These are phyloP conservation scores for Neltuma alba DNA, from an alignment of 306 rosid genomes.

Conservation along the genomic window DNA sequence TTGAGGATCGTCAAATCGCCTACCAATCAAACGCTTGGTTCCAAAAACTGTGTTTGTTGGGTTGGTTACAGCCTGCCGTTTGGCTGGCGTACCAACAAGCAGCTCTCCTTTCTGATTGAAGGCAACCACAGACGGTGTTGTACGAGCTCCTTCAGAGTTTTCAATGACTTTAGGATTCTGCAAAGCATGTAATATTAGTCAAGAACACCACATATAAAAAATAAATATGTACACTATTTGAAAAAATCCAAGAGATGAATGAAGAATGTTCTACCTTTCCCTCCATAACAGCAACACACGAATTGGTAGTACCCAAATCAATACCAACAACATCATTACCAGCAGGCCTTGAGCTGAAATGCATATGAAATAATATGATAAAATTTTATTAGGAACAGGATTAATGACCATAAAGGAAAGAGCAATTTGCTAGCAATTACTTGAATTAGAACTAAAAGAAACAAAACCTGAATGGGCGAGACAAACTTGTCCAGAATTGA, in stretches of 20 bases:
- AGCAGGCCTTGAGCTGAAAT: background rate
- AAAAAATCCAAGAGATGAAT: background rate
- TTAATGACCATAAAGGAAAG: background rate
- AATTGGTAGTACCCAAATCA: slow-evolving; percentile 6
- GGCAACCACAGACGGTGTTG: slow-evolving; percentile 1
- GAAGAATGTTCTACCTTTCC: background rate
- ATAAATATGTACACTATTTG: background rate
- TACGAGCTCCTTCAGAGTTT: slow-evolving; percentile 8
- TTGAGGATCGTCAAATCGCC: slow-evolving; percentile 5
- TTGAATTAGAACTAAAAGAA: background rate
- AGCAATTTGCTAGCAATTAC: background rate
- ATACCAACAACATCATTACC: background rate
- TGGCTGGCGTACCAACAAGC: slow-evolving; percentile 4
- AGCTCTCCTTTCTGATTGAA: slow-evolving; percentile 9
- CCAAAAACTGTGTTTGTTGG: slow-evolving; percentile 6
- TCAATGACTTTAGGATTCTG: slow-evolving; percentile 13
- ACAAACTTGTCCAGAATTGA: background rate
- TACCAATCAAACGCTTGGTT: background rate
- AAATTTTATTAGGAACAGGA: background rate
- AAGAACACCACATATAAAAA: background rate
- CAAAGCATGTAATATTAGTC: background rate
- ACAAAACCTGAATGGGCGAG: background rate
- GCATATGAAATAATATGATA: background rate
- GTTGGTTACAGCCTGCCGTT: slow-evolving; percentile 4
- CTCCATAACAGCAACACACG: slow-evolving; percentile 7